Evolutionary conservation across 2,329 filamentous ascomycete genomes (phyloP), one percentile per base, ranked within the genome.

Genomic region (Emergomyces africanus): DNA sequence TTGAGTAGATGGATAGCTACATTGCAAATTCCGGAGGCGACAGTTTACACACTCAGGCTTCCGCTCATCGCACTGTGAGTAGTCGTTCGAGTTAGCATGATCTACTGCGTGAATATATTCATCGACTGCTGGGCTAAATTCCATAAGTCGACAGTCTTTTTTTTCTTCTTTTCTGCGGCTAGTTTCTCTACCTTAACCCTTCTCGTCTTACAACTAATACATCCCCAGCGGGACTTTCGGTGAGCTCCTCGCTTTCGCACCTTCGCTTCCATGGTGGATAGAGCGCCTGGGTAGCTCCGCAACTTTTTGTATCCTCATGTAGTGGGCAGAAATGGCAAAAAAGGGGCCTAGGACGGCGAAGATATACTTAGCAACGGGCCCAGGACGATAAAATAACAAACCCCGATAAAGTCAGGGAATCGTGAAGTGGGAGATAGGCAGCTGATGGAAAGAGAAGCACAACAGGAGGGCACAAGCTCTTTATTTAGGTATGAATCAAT

Each of bases 41-140:
- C 62, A 63, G 23, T 49, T 53, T n/a, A 20, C 53, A 35, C 60
- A 63, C 4, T 57, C 57, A 4, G 62, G 62, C 6, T 59, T 59
- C 14, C 39, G 37, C 33, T 63, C 60, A 14, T 54, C 25, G 39
- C 62, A 63, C 50, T 53, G 35, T 3, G n/a, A 23, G 14, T 8
- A 23, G 30, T 35, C 4, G 8, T 33, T 20, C 44, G 14, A 28
- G 12, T 48, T 28, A 48, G 44, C 23, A 48, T 15, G 23, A 20
- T 25, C 44, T 46, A n/a, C 14, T 12, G 12, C 9, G n/a, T n/a
- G n/a, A n/a, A n/a, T n/a, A n/a, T n/a, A 18, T 48, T 28, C 4
- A 28, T 25, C 10, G 9, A 10, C 44, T 30, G 9, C 10, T 25
- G 10, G 10, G n/a, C 5, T 46, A 8, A 14, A 28, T 10, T 8